Conservation (phyloP, 2,329 filamentous ascomycete species). For the Pseudogymnoascus sp. region DNA sequence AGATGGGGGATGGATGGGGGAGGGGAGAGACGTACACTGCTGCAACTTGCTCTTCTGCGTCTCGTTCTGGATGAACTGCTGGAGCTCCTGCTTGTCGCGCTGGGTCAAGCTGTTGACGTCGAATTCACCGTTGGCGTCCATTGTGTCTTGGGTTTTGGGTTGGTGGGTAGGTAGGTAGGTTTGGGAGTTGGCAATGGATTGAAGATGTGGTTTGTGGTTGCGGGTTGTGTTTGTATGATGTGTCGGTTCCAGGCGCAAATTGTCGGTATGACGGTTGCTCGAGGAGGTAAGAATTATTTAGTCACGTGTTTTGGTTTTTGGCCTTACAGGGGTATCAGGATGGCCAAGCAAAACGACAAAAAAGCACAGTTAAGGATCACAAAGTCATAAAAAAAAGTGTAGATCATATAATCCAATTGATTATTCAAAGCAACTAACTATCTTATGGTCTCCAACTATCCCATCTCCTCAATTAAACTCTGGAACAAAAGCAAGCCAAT, state of each 20-base stretch:
- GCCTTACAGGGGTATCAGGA: neutral
- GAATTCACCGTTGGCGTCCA: conserved; percentile 28
- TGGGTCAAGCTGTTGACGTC: conserved; percentile 72
- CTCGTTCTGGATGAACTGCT: conserved; percentile 78
- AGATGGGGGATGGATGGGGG: neutral
- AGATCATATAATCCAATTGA: neutral
- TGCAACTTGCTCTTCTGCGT: conserved; percentile 69
- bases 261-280: neutral
- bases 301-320: neutral
- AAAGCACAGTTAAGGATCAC: neutral
- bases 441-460: neutral
- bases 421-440: conserved; percentile 6
- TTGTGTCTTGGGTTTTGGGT: neutral
- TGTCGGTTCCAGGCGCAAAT: neutral
- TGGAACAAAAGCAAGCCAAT: neutral
- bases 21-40: conserved; percentile 34
- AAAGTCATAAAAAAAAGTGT: neutral
- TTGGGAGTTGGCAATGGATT: neutral
- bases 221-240: neutral
- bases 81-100: conserved; percentile 79
- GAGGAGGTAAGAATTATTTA: neutral
- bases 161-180: conserved; percentile 28
- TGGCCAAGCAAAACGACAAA: neutral
- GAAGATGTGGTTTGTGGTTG: neutral
- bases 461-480: neutral